phyloP scores from a whole-genome alignment of 495 filamentous ascomycete genomes.

The Pseudomonodictys pantanalensis region DNA sequence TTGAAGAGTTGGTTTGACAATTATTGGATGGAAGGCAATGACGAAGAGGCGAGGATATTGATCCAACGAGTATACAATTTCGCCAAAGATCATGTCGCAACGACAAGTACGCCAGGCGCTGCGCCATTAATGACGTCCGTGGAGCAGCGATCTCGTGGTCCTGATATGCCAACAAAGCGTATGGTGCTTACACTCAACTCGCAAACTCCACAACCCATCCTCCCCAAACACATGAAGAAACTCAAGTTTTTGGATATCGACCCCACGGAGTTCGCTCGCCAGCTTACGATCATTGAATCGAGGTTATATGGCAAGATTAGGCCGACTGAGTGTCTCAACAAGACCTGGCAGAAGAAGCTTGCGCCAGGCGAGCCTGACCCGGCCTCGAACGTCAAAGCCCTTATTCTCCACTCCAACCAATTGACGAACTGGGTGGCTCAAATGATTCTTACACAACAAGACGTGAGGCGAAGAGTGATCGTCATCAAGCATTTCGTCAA shows the following conservation, averaged over 20 bases:
- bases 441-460: slow-evolving; percentile 92
- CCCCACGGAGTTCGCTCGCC: slow-evolving; percentile 88
- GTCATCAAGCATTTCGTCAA: slow-evolving; percentile 98
- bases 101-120: slow-evolving; percentile 85
- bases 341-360: slow-evolving; percentile 97
- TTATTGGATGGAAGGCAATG: slow-evolving; percentile 96
- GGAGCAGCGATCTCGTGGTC: slow-evolving; percentile 80
- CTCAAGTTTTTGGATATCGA: slow-evolving; percentile 98
- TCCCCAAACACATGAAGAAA: slow-evolving; percentile 99
- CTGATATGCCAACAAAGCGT: slow-evolving; percentile 81
- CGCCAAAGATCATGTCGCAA: slow-evolving; percentile 85
- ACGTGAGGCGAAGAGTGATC: slow-evolving; percentile 91
- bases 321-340: slow-evolving; percentile 92
- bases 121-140: slow-evolving; percentile 74
- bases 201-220: slow-evolving; percentile 74
- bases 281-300: slow-evolving; percentile 95
- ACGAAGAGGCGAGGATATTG: slow-evolving; percentile 75
- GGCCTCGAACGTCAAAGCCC: slow-evolving; percentile 87
- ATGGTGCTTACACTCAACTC: slow-evolving; percentile 80
- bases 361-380: slow-evolving; percentile 78
- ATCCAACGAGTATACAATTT: slow-evolving; percentile 87
- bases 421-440: slow-evolving; percentile 99
- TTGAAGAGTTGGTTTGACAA: slow-evolving; percentile 97
- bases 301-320: slow-evolving; percentile 92
- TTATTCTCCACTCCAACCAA: slow-evolving; percentile 97